Base-by-base conservation (phyloP, 139 green algal species). In the Trebouxia sp. region DNA sequence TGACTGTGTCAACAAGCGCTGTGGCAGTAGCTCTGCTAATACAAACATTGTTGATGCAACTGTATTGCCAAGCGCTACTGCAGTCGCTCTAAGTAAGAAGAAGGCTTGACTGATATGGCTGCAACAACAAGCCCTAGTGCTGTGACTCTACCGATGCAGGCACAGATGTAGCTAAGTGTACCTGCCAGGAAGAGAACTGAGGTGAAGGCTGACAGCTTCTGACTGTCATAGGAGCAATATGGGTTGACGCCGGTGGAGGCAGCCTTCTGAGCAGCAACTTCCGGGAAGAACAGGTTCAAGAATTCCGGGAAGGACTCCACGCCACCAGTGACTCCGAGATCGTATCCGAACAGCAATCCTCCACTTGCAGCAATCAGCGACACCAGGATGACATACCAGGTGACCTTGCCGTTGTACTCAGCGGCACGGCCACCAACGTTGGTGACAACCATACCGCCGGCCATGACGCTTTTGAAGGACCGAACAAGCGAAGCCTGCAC, bases 261-360 rank as follows among this genome's bases (percentile, higher is more conserved):
- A 10, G 47, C 45, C 43, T 62, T 30, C 9, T 77, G 67, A 22
- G 67, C 62, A 6, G 43, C 41, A 0, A 92, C 80, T 5, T n/a
- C 38, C 0, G 88, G 88, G 84, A 92, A 92, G 45, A 92, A 92
- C 55, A 85, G 80, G 10, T 66, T 15, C 22, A 88, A 66, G 62
- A 92, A 92, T 3, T 62, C 53, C n/a, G 72, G 58, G 45, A 85
- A 84, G 20, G 81, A 56, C 6, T 84, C 85, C 30, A 92, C 86
- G n/a, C 86, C 86, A 30, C 87, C 88, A 38, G 88, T 92, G 38
- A 92, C 76, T 17, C 87, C 88, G 3, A 88, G 85, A 50, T 91
- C 89, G 28, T 90, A 93, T 1, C 88, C 88, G 32, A 93, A 92
- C 10, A 79, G 22, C 17, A 65, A 22, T 22, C 72, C 72, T 17